These are phyloP conservation scores for Xylaria sp. DNA, from an alignment of 495 filamentous ascomycete species.

Conservation along the genomic window DNA sequence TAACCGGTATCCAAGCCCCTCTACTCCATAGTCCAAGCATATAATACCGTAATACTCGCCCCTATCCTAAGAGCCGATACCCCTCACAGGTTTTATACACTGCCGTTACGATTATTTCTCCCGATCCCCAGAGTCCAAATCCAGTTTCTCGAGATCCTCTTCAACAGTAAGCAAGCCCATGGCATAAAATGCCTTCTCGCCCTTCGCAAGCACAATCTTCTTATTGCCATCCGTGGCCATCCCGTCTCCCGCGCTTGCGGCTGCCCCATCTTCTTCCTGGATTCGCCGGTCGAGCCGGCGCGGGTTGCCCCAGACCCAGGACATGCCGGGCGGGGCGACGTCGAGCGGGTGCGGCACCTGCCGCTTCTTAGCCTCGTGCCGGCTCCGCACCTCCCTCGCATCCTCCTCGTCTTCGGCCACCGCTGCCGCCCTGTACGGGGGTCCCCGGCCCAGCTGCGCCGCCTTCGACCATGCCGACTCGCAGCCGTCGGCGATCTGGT, in stretches of 20 bases:
- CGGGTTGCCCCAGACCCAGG: conserved; percentile 49
- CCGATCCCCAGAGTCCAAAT: conserved; percentile 41
- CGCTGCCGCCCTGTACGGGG: conserved; percentile 68
- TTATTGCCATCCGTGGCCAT: conserved; percentile 29
- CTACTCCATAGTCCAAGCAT: background rate
- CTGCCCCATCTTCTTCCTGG: conserved; percentile 40
- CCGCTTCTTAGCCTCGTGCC: conserved; percentile 25
- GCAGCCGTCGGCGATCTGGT: conserved; percentile 80
- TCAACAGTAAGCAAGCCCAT: conserved; percentile 60
- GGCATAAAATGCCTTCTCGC: conserved; percentile 60
- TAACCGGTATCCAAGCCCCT: background rate
- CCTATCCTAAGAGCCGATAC: conserved; percentile 19
- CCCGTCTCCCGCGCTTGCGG: conserved; percentile 25
- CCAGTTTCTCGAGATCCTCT: conserved; percentile 57
- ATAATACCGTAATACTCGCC: conserved; percentile 8
- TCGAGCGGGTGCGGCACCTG: conserved; percentile 15
- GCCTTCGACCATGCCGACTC: conserved; percentile 82
- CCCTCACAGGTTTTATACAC: conserved; percentile 6
- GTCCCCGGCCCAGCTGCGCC: conserved; percentile 73
- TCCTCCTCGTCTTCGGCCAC: conserved; percentile 34
- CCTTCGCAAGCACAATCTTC: conserved; percentile 53
- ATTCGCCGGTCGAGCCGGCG: conserved; percentile 52
- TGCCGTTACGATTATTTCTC: conserved; percentile 20
- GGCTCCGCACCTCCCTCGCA: conserved; percentile 33
- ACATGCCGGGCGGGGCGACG: conserved; percentile 34